Base-by-base conservation (phyloP, 306 rosid genomes). In the Calophaca sinica region DNA sequence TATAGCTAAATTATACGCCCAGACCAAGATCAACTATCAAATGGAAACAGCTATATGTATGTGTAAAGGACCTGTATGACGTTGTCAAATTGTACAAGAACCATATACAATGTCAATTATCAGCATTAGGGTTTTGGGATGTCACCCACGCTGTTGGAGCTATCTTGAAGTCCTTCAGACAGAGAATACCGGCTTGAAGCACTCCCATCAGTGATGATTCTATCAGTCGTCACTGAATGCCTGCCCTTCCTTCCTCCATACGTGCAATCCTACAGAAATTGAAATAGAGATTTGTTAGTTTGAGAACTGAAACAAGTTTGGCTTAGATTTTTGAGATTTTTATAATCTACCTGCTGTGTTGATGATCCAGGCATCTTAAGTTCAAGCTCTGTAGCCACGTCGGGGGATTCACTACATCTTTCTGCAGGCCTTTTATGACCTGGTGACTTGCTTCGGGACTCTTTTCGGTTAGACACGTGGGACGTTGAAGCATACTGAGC, bases 321-420 rank as follows among this genome's bases (percentile, higher is more conserved):
- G 26, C 1, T 20, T 20, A 20, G 70, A 7, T 31, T 76, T 50
- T n/a, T 9, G 5, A 74, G 44, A 64, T 36, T 68, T 70, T 46
- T 2, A 48, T 52, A 68, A 74, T 83, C 57, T 72, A 91, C 98
- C 90, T 82, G 91, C 33, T 76, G 88, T n/a, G 87, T 70, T 26
- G 97, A 89, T 49, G 96, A 88, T 58, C 98, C 98, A 14, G 98
- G 98, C 91, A 87, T 88, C 94, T 94, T 94, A 62, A 94, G 92
- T 79, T 87, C 96, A 69, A 94, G 98, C 53, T 89, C 94, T 3
- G 98, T 94, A 49, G 94, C 97, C 46, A 94, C 98, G 51, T 91
- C 97, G 0, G 75, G 86, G 51, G 96, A 88, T 29, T 74, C 87
- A 0, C 85, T 80, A 70, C 92, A 85, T 65, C 85, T 86, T 77